Conservation (phyloP, 352 stramenopile genomes). For the Phytophthora litchii region DNA sequence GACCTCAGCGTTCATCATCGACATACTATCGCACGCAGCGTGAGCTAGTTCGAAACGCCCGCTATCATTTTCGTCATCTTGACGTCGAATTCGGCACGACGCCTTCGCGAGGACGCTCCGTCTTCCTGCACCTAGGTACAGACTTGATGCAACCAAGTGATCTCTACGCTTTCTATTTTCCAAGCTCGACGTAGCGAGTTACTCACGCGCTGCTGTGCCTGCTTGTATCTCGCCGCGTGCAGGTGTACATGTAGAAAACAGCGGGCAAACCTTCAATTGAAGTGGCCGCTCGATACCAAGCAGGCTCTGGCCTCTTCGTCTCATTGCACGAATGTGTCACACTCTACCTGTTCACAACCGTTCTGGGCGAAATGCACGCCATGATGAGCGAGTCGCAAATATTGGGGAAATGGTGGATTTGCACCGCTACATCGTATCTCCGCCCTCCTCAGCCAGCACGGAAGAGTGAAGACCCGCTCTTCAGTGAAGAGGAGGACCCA, state of each 20-base stretch:
- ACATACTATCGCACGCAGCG: conserved; percentile 12
- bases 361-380: neutral
- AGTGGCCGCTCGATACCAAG: conserved; percentile 17
- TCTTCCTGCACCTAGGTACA: conserved; percentile 1
- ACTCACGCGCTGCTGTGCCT: conserved; percentile 22
- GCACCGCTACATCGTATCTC: conserved; percentile 12
- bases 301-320: conserved; percentile 5
- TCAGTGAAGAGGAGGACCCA: too few species aligned
- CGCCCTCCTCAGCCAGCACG: conserved; percentile 14
- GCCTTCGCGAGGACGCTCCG: neutral
- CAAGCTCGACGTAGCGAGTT: conserved; percentile 11
- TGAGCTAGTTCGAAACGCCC: conserved; percentile 17
- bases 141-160: neutral
- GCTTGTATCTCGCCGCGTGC: conserved; percentile 25
- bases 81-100: neutral
- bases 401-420: conserved; percentile 12
- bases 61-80: neutral
- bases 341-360: conserved; percentile 3
- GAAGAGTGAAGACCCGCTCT: neutral
- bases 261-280: conserved; percentile 11
- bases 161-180: conserved; percentile 13
- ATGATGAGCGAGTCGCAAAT: too few species aligned
- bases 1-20: neutral
- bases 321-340: conserved; percentile 12
- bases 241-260: conserved; percentile 20